Conservation (phyloP, 768 basidiomycete species). For the Leucocoprinus leucothites region DNA sequence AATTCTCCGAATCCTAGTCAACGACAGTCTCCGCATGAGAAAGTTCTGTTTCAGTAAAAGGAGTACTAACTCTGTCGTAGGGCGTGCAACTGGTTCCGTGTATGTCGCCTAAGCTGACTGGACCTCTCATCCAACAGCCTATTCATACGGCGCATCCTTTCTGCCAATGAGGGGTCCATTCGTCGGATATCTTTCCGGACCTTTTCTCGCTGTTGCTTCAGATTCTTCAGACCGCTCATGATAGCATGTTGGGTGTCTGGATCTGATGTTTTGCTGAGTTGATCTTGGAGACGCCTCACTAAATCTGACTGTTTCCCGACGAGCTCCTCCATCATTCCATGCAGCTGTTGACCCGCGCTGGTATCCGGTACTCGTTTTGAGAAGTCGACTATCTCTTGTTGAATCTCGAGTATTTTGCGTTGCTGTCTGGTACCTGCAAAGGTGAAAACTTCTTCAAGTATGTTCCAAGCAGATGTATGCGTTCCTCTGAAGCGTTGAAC, state of each 20-base stretch:
- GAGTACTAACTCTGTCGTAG: no score
- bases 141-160: not conserved
- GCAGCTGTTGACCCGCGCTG: conserved; percentile 5
- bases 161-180: not conserved
- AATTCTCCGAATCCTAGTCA: no score
- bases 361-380: conserved; percentile 1
- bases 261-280: not conserved
- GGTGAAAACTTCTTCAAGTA: not conserved
- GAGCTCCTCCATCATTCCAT: not conserved
- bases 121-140: not conserved
- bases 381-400: conserved; percentile 12
- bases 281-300: not conserved
- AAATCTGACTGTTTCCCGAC: conserved; percentile 3
- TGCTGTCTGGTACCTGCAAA: not conserved
- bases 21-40: no score
- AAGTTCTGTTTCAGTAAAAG: no score
- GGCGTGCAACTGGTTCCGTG: no score
- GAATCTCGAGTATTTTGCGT: conserved; percentile 5
- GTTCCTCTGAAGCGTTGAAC: not conserved
- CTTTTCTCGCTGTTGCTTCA: not conserved
- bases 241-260: not conserved
- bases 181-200: not conserved
- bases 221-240: not conserved
- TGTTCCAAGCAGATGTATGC: not conserved
- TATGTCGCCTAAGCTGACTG: not conserved